These are phyloP conservation scores for Gnaphalium uliginosum DNA, from an alignment of 129 eudicot genomes.

Conservation along the genomic window DNA sequence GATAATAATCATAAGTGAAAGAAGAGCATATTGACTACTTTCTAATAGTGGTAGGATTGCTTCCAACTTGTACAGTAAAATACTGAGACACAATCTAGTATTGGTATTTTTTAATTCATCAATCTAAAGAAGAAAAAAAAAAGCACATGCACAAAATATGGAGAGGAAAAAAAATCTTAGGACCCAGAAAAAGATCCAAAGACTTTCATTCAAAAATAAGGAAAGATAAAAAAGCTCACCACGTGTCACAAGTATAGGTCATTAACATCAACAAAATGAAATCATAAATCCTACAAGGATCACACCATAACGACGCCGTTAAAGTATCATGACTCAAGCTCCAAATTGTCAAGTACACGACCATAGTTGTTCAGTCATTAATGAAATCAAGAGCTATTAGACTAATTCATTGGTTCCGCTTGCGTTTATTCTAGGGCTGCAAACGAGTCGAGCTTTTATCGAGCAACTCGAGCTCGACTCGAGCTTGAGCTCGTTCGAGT, in stretches of 20 bases:
- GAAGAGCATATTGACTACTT: background rate
- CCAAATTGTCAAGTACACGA: background rate
- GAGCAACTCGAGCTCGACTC: too few species aligned
- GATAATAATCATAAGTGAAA: background rate
- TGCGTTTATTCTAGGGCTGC: background rate
- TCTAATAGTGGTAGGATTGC: background rate
- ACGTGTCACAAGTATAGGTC: background rate
- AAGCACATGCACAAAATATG: background rate
- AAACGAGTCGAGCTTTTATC: too few species aligned
- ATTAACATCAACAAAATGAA: background rate
- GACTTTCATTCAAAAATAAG: background rate
- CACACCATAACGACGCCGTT: background rate
- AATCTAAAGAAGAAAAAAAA: background rate
- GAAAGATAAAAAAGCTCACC: background rate
- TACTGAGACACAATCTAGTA: background rate
- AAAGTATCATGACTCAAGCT: constrained; percentile 1
- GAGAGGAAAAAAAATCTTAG: background rate
- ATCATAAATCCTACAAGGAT: background rate
- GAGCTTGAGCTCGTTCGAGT: too few species aligned
- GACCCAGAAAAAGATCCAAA: background rate
- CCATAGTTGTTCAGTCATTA: background rate
- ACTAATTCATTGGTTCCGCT: background rate
- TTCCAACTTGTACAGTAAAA: background rate
- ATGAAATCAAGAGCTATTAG: background rate
- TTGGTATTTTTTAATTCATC: background rate